Conservation (phyloP, 441 rosid genomes). For the Brassica hybrid region DNA sequence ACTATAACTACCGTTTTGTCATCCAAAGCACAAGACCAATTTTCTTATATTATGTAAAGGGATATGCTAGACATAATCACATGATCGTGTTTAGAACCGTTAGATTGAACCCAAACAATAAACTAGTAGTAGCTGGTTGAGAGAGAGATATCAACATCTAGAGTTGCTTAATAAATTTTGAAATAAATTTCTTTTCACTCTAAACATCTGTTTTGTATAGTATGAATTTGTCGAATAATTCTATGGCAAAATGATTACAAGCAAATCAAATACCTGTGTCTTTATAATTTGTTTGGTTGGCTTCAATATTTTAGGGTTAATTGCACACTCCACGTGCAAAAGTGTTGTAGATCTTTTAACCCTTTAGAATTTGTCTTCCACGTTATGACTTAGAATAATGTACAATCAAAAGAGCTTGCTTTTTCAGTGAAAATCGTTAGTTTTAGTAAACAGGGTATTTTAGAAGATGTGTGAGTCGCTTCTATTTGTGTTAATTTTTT, state of each 20-base stretch:
- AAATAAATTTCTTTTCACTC: conserved; percentile 5
- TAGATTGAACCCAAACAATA: not conserved
- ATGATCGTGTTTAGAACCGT: not conserved
- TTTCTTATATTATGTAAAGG: not conserved
- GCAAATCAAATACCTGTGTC: conserved; percentile 26
- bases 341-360: conserved; percentile 33
- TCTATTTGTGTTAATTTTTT: conserved; percentile 23
- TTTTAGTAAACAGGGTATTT: conserved; percentile 25
- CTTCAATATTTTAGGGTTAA: conserved; percentile 34
- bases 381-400: conserved; percentile 34
- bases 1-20: conserved; percentile 4
- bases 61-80: conserved; percentile 8
- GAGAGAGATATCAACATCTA: not conserved
- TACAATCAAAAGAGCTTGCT: conserved; percentile 23
- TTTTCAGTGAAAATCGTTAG: conserved; percentile 21
- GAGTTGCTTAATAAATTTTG: conserved; percentile 10
- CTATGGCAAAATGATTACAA: conserved; percentile 39
- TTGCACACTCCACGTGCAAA: conserved; percentile 44
- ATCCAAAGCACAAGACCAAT: not conserved
- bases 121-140: not conserved
- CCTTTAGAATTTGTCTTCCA: conserved; percentile 30
- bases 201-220: not conserved
- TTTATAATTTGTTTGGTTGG: conserved; percentile 34
- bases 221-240: conserved; percentile 8
- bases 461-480: conserved; percentile 17